Conservation (phyloP, 148 eudicot species). For the Vaccinium corymbosum region DNA sequence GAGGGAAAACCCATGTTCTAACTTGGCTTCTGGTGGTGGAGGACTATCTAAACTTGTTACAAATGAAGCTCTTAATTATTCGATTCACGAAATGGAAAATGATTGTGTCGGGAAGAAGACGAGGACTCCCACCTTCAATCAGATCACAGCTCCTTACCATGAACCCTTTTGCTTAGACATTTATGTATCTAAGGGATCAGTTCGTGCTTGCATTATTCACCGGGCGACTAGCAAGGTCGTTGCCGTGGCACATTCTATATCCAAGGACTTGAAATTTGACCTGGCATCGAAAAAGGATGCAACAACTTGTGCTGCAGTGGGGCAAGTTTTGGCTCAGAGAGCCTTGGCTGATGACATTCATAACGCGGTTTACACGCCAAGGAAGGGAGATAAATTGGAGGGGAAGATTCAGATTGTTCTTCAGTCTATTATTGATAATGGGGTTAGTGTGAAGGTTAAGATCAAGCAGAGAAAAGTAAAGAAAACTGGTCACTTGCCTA, state of each 20-base stretch:
- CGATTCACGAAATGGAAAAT: constrained; percentile 16
- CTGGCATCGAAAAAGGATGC: constrained; percentile 61
- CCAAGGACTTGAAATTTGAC: constrained; percentile 85
- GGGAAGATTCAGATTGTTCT: constrained; percentile 1
- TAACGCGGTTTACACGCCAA: neutral
- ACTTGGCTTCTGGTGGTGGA: constrained; percentile 14
- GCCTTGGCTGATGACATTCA: constrained; percentile 7
- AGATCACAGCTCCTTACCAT: constrained; percentile 81
- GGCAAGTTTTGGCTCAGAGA: constrained; percentile 60
- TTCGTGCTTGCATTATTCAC: constrained; percentile 85
- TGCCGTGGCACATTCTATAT: constrained; percentile 87
- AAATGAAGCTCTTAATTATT: constrained; percentile 19
- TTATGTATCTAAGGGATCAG: constrained; percentile 70
- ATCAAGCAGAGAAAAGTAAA: neutral
- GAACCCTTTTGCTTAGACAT: constrained; percentile 94
- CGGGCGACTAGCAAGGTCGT: constrained; percentile 93
- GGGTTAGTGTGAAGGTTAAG: constrained; percentile 1
- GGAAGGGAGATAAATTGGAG: neutral
- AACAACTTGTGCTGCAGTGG: constrained; percentile 65
- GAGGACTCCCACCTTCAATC: constrained; percentile 76
- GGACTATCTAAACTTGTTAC: constrained; percentile 23
- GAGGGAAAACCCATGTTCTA: neutral
- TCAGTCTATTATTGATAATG: neutral
- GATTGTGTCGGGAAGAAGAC: constrained; percentile 37
- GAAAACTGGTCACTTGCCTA: neutral